These are phyloP conservation scores for Tremellales sp. DNA, from an alignment of 1,284 basidiomycete genomes.

Conservation along the genomic window DNA sequence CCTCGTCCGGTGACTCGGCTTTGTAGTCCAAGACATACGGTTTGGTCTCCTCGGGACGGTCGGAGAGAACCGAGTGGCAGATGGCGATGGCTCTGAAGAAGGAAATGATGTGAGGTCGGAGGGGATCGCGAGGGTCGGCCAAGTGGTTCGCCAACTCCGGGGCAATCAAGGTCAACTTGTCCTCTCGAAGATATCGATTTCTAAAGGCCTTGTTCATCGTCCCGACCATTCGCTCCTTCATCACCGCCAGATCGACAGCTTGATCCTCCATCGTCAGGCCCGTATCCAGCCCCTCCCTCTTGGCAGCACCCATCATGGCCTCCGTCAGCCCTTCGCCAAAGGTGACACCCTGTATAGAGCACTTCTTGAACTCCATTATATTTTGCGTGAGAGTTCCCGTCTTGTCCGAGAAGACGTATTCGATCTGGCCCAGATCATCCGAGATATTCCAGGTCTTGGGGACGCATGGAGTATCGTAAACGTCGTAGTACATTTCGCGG, in stretches of 20 bases:
- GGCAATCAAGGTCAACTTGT: conserved; percentile 84
- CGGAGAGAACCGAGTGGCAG: conserved; percentile 82
- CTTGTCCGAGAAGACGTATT: conserved; percentile 98
- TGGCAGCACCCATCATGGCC: conserved; percentile 86
- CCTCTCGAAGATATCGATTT: conserved; percentile 78
- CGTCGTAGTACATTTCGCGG: conserved; percentile 91
- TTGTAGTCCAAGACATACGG: conserved; percentile 82
- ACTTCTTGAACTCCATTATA: conserved; percentile 98
- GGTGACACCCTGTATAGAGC: conserved; percentile 74
- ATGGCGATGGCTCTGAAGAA: conserved; percentile 90
- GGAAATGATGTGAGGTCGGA: conserved; percentile 66
- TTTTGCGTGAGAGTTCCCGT: conserved; percentile 95
- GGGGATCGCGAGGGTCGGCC: conserved; percentile 58
- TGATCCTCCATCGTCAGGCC: conserved; percentile 67
- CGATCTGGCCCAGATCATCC: conserved; percentile 95
- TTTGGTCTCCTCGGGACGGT: conserved; percentile 61
- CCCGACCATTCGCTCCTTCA: conserved; percentile 75
- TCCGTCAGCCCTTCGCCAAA: conserved; percentile 95
- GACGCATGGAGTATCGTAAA: conserved; percentile 80
- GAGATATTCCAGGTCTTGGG: conserved; percentile 99
- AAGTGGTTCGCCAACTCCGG: conserved; percentile 77
- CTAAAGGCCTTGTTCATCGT: conserved; percentile 74
- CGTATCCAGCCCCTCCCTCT: conserved; percentile 68
- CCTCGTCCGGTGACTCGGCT: conserved; percentile 86
- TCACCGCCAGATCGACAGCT: conserved; percentile 58